Base-by-base conservation (phyloP, 805 yeast species). In the Schwanniomyces vanrijiae region DNA sequence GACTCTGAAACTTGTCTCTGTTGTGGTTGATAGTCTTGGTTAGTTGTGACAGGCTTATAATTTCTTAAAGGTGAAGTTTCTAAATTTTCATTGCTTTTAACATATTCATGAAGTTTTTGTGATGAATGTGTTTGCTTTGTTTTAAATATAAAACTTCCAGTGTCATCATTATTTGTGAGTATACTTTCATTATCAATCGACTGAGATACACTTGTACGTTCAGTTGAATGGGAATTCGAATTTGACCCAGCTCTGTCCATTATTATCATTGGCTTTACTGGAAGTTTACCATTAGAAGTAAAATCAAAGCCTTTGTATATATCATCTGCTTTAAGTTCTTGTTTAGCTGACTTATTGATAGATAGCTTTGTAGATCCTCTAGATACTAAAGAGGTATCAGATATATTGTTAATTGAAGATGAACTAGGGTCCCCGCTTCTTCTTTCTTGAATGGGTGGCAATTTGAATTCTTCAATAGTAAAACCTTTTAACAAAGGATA, bases 241-340 rank as follows among this genome's bases (percentile, higher is more conserved):
- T 13, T 14, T 19, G 33, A 22, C 13, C 31, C 18, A 20, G 60
- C 49, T 29, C 61, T 47, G 47, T 66, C 68, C 68, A 71, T 58
- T 5, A 66, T 65, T 45, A 58, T 64, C 77, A 73, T 72, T 6
- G 74, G 75, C 48, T 73, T 73, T 59, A 61, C 47, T 2, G 77
- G 77, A 25, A 71, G 62, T 47, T 65, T 61, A 1, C 77, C 77
- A 55, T 70, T 69, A 5, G 73, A 61, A 6, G 76, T 72, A 55
- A 72, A 72, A 51, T 72, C 77, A 50, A 71, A 54, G 40, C 60
- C 64, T 37, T 64, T 62, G 51, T 72, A 71, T 28, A 53, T 51
- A 21, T 60, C 64, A 10, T 40, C 46, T 11, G 43, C 34, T 29
- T 31, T 31, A 11, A 16, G 4, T 20, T 20, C 11, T 20, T 20